Evolutionary conservation across 495 filamentous ascomycete genomes (phyloP), one percentile per base, ranked within the genome.

Genomic region (Aspergillus kassunensis): DNA sequence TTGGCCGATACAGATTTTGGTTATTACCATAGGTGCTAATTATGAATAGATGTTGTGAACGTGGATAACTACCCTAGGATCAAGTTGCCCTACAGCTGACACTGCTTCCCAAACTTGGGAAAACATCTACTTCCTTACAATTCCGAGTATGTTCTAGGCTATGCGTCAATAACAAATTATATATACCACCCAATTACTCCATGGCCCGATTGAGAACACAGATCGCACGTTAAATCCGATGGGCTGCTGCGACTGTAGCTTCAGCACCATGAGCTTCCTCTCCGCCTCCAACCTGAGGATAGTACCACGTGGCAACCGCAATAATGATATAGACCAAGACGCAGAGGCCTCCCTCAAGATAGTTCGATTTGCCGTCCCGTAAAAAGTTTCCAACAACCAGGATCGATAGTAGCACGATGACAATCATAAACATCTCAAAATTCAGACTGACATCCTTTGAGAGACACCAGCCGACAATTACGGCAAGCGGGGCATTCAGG

Each of bases 381-480:
- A 91, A 65, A 64, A 91, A 89, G 57, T 90, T 89, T 7, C 88
- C 87, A 10, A 91, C 87, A 0, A 95, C 90, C 39, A 97, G 68
- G 61, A 95, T 92, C 6, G 90, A 81, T 34, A 96, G 76, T 50
- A 96, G 83, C n/a, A 96, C 74, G 48, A 92, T 74, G 13, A 88
- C 81, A n/a, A 95, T 75, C 74, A 92, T 89, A 74, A 96, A 97
- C 7, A 89, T 75, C 59, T 95, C 88, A 60, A 96, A 96, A 59
- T 89, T 83, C 33, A 97, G 70, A 44, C 86, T 83, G 84, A 97
- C 88, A 16, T 73, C 58, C 54, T 80, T 81, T 24, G 58, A 67
- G 1, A 88, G 65, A n/a, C 87, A 83, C 91, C 91, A 97, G 33
- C 87, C 89, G 25, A 93, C 84, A 27, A 96, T 74, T 33, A 96